A percentile compares a stretch with the other conserved stretches of the same genome.
Conservation (phyloP, 495 filamentous ascomycete genomes). For the Aspergillus sclerotiicarbonarius region DNA sequence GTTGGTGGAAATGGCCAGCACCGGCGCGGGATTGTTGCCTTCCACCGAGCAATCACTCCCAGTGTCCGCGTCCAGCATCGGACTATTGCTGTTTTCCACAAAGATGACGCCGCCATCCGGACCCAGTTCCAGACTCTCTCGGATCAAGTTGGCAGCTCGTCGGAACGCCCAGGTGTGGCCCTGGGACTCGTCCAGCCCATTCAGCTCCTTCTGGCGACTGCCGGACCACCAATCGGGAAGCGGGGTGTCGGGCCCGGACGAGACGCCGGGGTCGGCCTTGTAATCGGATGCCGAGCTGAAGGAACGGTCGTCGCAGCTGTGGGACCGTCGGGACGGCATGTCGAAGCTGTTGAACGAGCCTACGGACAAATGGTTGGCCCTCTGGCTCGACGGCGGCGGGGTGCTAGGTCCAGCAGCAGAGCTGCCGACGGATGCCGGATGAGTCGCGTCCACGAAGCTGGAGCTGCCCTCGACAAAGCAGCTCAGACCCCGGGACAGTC, state of each 20-base stretch:
- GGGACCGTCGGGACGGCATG: slow-evolving; percentile 20
- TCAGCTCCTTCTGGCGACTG: slow-evolving; percentile 31
- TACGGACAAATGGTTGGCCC: slow-evolving; percentile 25
- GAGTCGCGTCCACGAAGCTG: slow-evolving; percentile 38
- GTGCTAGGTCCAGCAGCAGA: slow-evolving; percentile 22
- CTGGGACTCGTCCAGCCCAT: slow-evolving; percentile 37
- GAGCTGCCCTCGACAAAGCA: slow-evolving; percentile 60
- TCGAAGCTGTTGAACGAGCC: slow-evolving; percentile 32
- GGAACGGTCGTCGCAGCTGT: slow-evolving; percentile 34
- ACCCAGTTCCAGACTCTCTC: slow-evolving; percentile 53
- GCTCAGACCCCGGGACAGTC: slow-evolving; percentile 60
- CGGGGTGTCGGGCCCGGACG: slow-evolving; percentile 27
- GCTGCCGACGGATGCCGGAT: slow-evolving; percentile 28
- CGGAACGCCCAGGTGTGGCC: slow-evolving; percentile 48
- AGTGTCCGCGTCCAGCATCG: slow-evolving; percentile 29
- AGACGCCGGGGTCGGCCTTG: slow-evolving; percentile 24
- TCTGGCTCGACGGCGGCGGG: slow-evolving; percentile 27
- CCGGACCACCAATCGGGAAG: slow-evolving; percentile 40
- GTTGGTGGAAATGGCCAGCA: slow-evolving; percentile 38
- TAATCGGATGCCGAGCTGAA: slow-evolving; percentile 31
- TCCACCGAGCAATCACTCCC: slow-evolving; percentile 35
- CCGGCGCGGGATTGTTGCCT: slow-evolving; percentile 29
- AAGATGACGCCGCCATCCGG: slow-evolving; percentile 54
- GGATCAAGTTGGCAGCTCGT: slow-evolving; percentile 56
- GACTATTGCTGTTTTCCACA: slow-evolving; percentile 41